Percentiles rank a stretch among this genome's conserved stretches.
phyloP scores from a whole-genome alignment of 2,329 filamentous ascomycete species.

The Lachnellula cervina region DNA sequence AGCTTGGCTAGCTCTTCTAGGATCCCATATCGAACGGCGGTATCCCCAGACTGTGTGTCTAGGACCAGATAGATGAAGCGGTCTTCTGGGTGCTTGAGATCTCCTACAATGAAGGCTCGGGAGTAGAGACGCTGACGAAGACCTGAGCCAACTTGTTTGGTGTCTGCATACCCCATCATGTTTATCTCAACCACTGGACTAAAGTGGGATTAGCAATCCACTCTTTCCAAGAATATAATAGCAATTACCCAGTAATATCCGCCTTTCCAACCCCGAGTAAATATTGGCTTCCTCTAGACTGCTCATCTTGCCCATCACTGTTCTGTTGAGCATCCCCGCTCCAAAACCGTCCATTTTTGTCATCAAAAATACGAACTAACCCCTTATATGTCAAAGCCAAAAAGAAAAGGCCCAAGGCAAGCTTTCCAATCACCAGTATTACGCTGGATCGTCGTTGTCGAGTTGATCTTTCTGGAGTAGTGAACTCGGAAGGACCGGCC shows the following conservation, averaged over 20 bases:
- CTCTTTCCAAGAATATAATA: background rate
- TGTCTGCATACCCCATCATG: slow-evolving; percentile 86
- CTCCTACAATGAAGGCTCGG: slow-evolving; percentile 80
- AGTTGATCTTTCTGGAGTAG: too few relatives aligned
- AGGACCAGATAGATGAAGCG: slow-evolving; percentile 84
- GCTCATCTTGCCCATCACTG: slow-evolving; percentile 5
- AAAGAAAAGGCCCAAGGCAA: background rate
- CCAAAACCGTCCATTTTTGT: slow-evolving; percentile 1
- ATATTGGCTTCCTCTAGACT: slow-evolving; percentile 38
- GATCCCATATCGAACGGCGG: slow-evolving; percentile 82
- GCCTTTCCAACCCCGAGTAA: slow-evolving; percentile 65
- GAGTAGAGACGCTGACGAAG: slow-evolving; percentile 85
- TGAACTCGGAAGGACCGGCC: slow-evolving; percentile 20
- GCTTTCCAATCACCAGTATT: background rate
- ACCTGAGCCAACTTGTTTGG: slow-evolving; percentile 76
- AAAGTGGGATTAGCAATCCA: slow-evolving; percentile 11
- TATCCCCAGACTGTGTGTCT: slow-evolving; percentile 84
- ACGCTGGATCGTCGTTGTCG: background rate
- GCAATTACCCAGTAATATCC: slow-evolving; percentile 61
- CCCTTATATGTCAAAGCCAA: slow-evolving; percentile 7
- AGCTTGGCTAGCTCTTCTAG: slow-evolving; percentile 65
- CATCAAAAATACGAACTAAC: background rate
- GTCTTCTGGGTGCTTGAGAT: slow-evolving; percentile 58
- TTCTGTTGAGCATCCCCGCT: slow-evolving; percentile 1
- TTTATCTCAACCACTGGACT: slow-evolving; percentile 85